Evolutionary conservation across 768 basidiomycete species (phyloP), one percentile per base, ranked within the genome.

Genomic region (Termitomyces sp.): DNA sequence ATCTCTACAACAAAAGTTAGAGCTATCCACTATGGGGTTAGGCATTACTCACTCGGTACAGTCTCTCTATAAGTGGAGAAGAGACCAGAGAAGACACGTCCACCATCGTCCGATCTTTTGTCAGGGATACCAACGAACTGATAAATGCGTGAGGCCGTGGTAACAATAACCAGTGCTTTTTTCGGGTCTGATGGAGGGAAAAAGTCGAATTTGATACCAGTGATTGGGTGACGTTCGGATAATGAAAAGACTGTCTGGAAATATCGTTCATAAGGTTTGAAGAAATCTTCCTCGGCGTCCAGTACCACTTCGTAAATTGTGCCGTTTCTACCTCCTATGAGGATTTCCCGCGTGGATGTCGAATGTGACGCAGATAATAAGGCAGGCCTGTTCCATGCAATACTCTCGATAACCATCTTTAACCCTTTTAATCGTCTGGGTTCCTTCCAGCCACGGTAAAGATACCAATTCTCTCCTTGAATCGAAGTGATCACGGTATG

Each of bases 401-500:
- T 77, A 61, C 91, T 88, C 70, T 95, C 92, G 62, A 98, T 88
- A 66, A 91, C 80, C 77, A 92, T 86, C 69, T 91, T 88, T 72
- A 94, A 88, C 8, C 78, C 75, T 66, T 91, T 88, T 54, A 98
- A 76, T 45, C 80, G 87, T 45, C 84, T 81, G 0, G 92, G 88
- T 65, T 94, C 92, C 75, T 89, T 90, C 84, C 87, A 88, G 9
- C 82, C 80, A 54, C 82, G 79, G 66, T 85, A 94, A 4, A 94
- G 74, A 68, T 98, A 98, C 86, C 91, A 98, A 60, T 92, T 95
- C 68, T 99, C 95, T 52, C 94, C 94, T 65, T 92, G 85, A 13
- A 75, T 77, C 9, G 94, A 94, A 0, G 92, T 91, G 54, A 96
- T 79, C 43, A 98, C 72, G 51, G 96, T 82, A 73, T 98, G 97